Percentiles rank a stretch among this genome's conserved stretches.
phyloP scores from a whole-genome alignment of 2,329 filamentous ascomycete species.

The Fusarium sp. region DNA sequence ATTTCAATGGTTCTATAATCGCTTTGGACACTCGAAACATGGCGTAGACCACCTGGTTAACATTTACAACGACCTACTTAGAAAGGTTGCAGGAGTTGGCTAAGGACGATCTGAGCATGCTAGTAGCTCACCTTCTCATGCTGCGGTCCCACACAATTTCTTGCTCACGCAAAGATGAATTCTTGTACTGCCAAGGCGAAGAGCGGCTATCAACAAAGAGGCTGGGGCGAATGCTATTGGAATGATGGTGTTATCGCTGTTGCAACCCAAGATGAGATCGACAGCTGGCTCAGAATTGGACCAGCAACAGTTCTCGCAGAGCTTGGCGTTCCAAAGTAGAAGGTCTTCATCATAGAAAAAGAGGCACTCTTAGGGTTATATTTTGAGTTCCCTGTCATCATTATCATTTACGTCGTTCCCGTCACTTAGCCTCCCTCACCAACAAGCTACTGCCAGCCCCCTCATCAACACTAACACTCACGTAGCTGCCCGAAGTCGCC shows the following conservation, averaged over 20 bases:
- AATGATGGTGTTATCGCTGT: neutral
- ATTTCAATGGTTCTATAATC: neutral
- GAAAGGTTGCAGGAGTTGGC: rapidly evolving
- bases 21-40: rapidly evolving
- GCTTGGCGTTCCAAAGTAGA: neutral
- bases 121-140: rapidly evolving
- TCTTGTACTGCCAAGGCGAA: neutral
- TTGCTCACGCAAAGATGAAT: neutral
- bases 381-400: neutral
- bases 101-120: neutral
- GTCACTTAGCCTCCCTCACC: rapidly evolving
- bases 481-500: neutral
- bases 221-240: neutral
- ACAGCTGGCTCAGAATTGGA: neutral
- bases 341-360: rapidly evolving
- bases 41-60: neutral
- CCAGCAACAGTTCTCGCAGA: neutral
- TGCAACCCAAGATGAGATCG: neutral
- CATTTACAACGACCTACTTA: neutral
- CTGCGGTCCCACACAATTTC: neutral
- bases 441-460: neutral
- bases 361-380: neutral
- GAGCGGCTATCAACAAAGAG: neutral
- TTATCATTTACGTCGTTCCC: too few relatives aligned
- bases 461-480: neutral